Evolutionary conservation across 176 grass and related monocot species (phyloP), one percentile per base, ranked within the genome.

Genomic region (Melocanna baccifera): DNA sequence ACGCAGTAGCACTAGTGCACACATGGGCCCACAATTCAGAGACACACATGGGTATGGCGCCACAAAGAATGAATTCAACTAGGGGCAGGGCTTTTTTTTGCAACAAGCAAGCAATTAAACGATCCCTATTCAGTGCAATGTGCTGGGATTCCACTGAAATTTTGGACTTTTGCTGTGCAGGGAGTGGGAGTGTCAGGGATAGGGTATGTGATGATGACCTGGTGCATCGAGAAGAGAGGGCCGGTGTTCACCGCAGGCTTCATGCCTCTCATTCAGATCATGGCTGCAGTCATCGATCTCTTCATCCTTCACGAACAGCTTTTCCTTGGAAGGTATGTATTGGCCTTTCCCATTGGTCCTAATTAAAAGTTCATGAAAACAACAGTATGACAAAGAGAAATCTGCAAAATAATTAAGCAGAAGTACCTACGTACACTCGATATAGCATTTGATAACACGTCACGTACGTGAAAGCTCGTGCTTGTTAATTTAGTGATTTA

Each of bases 161-260:
- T 23, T 42, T 62, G 72, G 51, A 71, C 15, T 50, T 76, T 23
- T 48, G 42, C 20, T 74, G 29, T 73, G 13, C 90, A 92, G 90
- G 93, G 88, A 62, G 79, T 90, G 51, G 82, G 87, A 41, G 86
- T 89, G 43, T 92, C 93, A 16, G 93, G 90, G 19, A 73, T 87
- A 56, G 83, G 90, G 8, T 91, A 89, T 64, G 62, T 92, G 47
- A 63, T 67, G n/a, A 88, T 92, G 93, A 90, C 93, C 72, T 92
- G 90, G 93, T 95, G 90, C 52, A 84, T 95, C 13, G 88, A n/a
- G n/a, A n/a, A n/a, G n/a, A n/a, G n/a, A n/a, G n/a, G n/a, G n/a
- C n/a, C n/a, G n/a, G n/a, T n/a, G 22, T 95, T 95, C 79, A 78
- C 90, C 15, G 80, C 93, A 61, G 83, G 86, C 79, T 95, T 95